Percentiles rank a stretch among this genome's conserved stretches.
Evolutionary conservation across 2,329 filamentous ascomycete genomes (phyloP).

Genomic region (Diaporthe citri): DNA sequence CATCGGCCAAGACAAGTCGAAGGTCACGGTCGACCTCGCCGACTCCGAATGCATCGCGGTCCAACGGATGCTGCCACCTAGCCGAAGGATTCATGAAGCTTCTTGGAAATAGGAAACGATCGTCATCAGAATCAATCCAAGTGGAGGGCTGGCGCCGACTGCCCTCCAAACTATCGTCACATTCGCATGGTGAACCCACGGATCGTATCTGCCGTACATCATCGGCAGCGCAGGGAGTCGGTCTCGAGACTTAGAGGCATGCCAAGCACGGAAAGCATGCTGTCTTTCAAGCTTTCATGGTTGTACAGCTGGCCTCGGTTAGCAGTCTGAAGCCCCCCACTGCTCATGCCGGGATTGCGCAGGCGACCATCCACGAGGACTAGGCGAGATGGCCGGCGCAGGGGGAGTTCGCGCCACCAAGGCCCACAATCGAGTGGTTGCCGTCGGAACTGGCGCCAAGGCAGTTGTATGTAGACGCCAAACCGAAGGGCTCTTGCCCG

Average conservation of each 20-base stretch:
- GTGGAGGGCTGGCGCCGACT: neutral
- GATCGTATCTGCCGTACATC: conserved; percentile 5
- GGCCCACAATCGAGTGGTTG: neutral
- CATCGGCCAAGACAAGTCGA: neutral
- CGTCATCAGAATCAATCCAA: neutral
- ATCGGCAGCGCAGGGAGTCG: neutral
- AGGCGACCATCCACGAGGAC: neutral
- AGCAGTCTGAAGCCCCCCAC: neutral
- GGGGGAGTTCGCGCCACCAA: neutral
- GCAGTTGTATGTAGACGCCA: neutral
- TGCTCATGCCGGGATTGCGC: neutral
- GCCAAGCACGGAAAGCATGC: conserved; percentile 14
- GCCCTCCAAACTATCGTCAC: conserved; percentile 10
- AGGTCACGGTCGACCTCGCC: neutral
- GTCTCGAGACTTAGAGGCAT: neutral
- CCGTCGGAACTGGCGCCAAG: neutral
- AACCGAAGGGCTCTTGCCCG: neutral
- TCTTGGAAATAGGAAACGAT: conserved; percentile 21
- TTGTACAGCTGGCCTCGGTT: conserved; percentile 27
- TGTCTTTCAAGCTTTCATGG: conserved; percentile 15
- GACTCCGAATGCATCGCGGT: neutral
- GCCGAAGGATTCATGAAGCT: conserved; percentile 15
- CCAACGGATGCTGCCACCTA: conserved; percentile 11
- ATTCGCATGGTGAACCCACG: neutral
- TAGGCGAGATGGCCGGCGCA: conserved; percentile 8